phyloP scores from a whole-genome alignment of 345 rosid genomes.

The Nephelium lappaceum region DNA sequence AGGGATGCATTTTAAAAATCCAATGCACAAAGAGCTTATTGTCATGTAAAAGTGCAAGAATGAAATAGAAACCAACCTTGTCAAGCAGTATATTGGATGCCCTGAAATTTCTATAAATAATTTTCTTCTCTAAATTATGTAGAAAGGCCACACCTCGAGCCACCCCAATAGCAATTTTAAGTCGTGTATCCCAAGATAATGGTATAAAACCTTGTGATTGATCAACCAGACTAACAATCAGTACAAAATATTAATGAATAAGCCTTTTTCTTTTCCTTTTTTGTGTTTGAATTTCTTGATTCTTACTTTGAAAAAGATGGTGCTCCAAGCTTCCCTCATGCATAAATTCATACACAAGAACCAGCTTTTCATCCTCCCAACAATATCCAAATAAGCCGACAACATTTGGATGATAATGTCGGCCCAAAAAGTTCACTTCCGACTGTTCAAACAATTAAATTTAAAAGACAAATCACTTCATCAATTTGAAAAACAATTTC shows the following conservation, averaged over 20 bases:
- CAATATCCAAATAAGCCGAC: conserved; percentile 77
- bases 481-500: background rate
- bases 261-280: background rate
- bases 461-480: background rate
- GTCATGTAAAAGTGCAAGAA: too few species aligned
- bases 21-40: too few species aligned
- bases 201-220: conserved; percentile 49
- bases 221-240: conserved; percentile 7
- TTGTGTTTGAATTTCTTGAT: background rate
- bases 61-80: conserved; percentile 44
- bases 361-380: conserved; percentile 72
- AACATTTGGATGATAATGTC: conserved; percentile 76
- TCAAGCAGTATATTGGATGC: conserved; percentile 84
- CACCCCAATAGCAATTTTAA: conserved; percentile 73
- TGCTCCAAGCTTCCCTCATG: conserved; percentile 72
- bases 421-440: conserved; percentile 77
- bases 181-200: conserved; percentile 72
- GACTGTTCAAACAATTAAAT: conserved; percentile 48
- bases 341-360: conserved; percentile 81
- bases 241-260: background rate
- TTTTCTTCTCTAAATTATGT: conserved; percentile 64
- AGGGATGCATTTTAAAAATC: too few species aligned
- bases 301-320: conserved; percentile 79
- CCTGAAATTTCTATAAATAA: conserved; percentile 87
- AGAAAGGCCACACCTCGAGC: conserved; percentile 84